Conservation (phyloP, 495 filamentous ascomycete species). For the Mytilinidion resinicola region DNA sequence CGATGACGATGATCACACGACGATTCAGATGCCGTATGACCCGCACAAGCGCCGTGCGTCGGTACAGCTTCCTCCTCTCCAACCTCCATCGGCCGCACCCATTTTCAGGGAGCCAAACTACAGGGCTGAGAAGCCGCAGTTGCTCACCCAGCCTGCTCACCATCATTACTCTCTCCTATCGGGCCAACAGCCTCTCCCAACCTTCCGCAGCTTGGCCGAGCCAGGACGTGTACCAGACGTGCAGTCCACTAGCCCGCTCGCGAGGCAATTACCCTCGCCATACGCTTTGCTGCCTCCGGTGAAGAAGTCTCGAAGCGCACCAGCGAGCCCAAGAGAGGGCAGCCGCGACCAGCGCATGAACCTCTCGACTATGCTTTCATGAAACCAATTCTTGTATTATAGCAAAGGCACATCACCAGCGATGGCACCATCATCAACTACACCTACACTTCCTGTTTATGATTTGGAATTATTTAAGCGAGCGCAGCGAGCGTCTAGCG, state of each 20-base stretch:
- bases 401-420: background rate
- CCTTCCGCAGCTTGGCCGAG: constrained; percentile 17
- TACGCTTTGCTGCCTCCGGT: constrained; percentile 4
- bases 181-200: constrained; percentile 15
- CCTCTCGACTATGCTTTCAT: constrained; percentile 9
- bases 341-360: constrained; percentile 23
- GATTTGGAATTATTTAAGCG: too few relatives aligned
- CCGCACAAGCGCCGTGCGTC: constrained; percentile 16
- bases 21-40: constrained; percentile 9
- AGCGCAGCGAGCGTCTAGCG: too few relatives aligned
- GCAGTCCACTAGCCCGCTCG: constrained; percentile 5
- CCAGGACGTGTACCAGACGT: constrained; percentile 13
- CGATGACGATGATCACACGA: constrained; percentile 24
- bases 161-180: constrained; percentile 8
- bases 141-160: constrained; percentile 23
- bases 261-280: constrained; percentile 24
- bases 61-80: constrained; percentile 22
- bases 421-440: too few relatives aligned
- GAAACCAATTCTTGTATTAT: background rate
- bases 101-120: constrained; percentile 16
- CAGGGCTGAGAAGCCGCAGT: constrained; percentile 13
- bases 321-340: constrained; percentile 9
- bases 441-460: too few relatives aligned
- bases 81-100: constrained; percentile 1
- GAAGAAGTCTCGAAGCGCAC: constrained; percentile 18